Evolutionary conservation across 192 early-diverging fungal genomes (phyloP).

Genomic region (Backusella liffmaniae): DNA sequence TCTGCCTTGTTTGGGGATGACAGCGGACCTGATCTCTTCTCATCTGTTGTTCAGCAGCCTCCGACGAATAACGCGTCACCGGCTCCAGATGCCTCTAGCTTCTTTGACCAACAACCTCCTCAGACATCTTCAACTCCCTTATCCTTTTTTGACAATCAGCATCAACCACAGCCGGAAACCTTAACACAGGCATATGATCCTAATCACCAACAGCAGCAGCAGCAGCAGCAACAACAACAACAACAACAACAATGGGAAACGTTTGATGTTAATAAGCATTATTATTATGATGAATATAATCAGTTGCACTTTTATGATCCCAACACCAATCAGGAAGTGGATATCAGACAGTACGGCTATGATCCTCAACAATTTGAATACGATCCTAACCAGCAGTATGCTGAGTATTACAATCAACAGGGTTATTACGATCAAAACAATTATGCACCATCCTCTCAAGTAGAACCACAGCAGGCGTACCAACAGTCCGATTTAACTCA

Average conservation of each 20-base stretch:
- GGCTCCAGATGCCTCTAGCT: neutral
- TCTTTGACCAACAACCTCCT: neutral
- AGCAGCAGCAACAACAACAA: neutral
- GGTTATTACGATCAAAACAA: neutral
- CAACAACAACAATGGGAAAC: slow-evolving; percentile 12
- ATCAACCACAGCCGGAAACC: slow-evolving; percentile 4
- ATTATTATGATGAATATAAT: slow-evolving; percentile 38
- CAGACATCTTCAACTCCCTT: neutral
- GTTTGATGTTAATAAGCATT: slow-evolving; percentile 36
- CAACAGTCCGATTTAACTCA: slow-evolving; percentile 9
- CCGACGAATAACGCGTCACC: neutral
- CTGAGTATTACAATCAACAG: slow-evolving; percentile 1
- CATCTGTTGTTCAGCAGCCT: neutral
- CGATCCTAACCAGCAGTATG: neutral
- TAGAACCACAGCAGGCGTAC: neutral
- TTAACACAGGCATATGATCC: slow-evolving; percentile 14
- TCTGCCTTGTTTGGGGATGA: slow-evolving; percentile 18
- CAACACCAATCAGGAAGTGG: slow-evolving; percentile 30
- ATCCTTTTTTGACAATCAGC: slow-evolving; percentile 1
- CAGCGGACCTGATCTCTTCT: slow-evolving; percentile 11
- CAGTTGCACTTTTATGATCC: slow-evolving; percentile 38
- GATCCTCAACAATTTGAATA: slow-evolving; percentile 8
- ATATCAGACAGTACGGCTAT: slow-evolving; percentile 28
- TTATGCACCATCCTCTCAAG: neutral
- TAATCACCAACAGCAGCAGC: slow-evolving; percentile 10